Base-by-base conservation (phyloP, 2,329 filamentous ascomycete species). In the Venturia effusa region DNA sequence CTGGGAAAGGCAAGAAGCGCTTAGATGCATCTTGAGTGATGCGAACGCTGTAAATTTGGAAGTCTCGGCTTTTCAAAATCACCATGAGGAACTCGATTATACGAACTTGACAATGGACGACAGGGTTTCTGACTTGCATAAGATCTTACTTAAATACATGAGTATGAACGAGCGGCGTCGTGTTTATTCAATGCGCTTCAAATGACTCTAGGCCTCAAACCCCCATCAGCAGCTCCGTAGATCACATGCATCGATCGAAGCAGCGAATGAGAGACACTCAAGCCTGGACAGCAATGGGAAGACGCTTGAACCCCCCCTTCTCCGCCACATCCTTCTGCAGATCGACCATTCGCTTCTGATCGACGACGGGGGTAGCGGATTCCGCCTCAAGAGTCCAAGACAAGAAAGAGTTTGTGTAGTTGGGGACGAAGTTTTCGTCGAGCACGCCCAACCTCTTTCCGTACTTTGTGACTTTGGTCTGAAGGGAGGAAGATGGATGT, bases 331-430 rank as follows among this genome's bases (percentile, higher is more conserved):
- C 79, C 74, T 86, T 80, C 79, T 91, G 88, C 69, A 91, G 75
- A 68, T 80, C 79, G 3, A 80, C 84, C 85, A 91, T 91, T 45
- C 82, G 81, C 82, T 88, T 88, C 83, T 92, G 88, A 69, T 92
- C 88, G 13, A 85, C 87, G 1, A 76, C 80, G 0, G 88, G 88
- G 73, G 91, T 88, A 51, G 74, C 73, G 0, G 86, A 88, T 61
- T 90, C 88, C 0, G 73, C 78, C 43, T 85, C 85, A 8, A 90
- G 78, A 1, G 74, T 70, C 88, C 88, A 92, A 30, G 78, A 79
- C 37, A 92, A 76, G 73, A 84, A 89, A 67, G 83, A 76, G 68
- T 91, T 91, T 69, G 87, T 90, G 75, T 90, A 91, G 78, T 92
- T 92, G 17, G 88, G 83, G 71, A 76, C 73, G 70, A 91, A 92